These are phyloP conservation scores for Cucurbita maxima DNA, from an alignment of 306 rosid genomes.

Conservation along the genomic window DNA sequence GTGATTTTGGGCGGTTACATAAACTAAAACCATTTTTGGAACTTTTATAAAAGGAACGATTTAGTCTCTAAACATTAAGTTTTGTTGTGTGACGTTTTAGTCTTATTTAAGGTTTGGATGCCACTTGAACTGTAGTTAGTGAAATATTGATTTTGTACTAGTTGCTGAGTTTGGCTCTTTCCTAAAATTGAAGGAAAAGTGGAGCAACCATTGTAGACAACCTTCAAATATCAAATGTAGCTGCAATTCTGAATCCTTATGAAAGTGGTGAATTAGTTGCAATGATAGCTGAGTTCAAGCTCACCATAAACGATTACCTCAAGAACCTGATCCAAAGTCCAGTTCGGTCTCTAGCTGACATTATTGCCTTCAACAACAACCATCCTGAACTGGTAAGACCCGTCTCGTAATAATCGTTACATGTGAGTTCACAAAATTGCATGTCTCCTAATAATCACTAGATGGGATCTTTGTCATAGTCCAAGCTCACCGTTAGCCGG, in stretches of 20 bases:
- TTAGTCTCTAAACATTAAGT: too few species aligned
- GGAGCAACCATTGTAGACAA: conserved; percentile 54
- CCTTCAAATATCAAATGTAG: conserved; percentile 35
- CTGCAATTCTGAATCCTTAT: conserved; percentile 10
- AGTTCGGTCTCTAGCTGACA: conserved; percentile 32
- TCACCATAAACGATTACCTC: conserved; percentile 27
- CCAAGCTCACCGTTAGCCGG: too few species aligned
- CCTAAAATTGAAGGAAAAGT: conserved; percentile 23
- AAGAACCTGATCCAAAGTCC: conserved; percentile 35
- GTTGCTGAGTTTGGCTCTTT: neutral
- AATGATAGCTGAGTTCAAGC: conserved; percentile 29
- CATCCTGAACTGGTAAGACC: conserved; percentile 9
- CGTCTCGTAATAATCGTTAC: too few species aligned
- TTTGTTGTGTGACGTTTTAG: too few species aligned
- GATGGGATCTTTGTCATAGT: too few species aligned
- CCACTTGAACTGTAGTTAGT: too few species aligned
- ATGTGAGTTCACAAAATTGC: too few species aligned
- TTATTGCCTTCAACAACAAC: conserved; percentile 38
- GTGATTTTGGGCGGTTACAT: too few species aligned
- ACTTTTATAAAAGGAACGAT: too few species aligned
- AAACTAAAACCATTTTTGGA: too few species aligned
- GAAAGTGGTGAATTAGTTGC: conserved; percentile 25
- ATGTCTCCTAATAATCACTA: too few species aligned
- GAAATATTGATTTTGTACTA: neutral
- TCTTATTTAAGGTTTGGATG: too few species aligned